A percentile compares a stretch with the other conserved stretches of the same genome.
phyloP scores from a whole-genome alignment of 2,329 filamentous ascomycete genomes.

The Mycosphaerella arachidis region DNA sequence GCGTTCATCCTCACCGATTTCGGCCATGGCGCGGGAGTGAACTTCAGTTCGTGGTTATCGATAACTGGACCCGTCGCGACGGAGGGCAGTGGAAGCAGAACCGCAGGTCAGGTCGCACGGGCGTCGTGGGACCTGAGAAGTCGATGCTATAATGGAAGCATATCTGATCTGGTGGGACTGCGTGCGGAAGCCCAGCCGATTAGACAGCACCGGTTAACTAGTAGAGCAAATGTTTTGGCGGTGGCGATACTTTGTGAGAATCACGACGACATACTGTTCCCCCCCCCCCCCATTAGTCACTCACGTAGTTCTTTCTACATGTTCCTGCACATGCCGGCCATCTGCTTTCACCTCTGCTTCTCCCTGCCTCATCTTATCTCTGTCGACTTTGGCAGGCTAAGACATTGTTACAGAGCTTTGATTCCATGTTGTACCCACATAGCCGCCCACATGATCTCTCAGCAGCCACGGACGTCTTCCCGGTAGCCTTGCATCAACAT shows the following conservation, averaged over 20 bases:
- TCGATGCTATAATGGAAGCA: constrained; percentile 24
- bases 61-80: background rate
- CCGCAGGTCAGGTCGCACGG: constrained; percentile 18
- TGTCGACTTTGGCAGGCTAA: no score
- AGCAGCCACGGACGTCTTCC: no score
- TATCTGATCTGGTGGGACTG: constrained; percentile 2
- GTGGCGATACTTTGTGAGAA: background rate
- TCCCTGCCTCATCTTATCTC: no score
- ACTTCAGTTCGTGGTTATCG: background rate
- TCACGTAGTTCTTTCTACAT: no score
- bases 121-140: constrained; percentile 18
- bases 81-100: background rate
- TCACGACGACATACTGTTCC: no score
- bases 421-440: no score
- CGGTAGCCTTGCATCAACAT: no score
- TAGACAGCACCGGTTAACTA: background rate
- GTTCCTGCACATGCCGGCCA: no score
- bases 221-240: background rate
- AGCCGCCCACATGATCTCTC: no score
- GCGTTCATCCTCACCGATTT: constrained; percentile 50
- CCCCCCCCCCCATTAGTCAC: no score
- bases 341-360: no score
- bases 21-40: constrained; percentile 8
- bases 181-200: background rate
- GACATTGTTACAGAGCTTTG: no score